phyloP scores from a whole-genome alignment of 1,284 basidiomycete genomes.

The Entoloma clypeatum region DNA sequence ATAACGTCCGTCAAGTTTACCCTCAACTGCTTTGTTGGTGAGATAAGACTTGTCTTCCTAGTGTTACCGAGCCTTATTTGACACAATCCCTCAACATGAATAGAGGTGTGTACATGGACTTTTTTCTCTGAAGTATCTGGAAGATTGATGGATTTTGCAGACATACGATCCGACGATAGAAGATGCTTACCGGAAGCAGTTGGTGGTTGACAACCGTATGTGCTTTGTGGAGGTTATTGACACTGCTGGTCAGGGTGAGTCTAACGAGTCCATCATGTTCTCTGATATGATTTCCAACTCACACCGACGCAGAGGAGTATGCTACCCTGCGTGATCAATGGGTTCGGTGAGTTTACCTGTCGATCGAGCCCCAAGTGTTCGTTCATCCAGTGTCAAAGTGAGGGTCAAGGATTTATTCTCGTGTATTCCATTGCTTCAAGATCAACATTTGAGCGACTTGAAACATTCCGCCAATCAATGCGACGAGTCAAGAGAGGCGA shows the following conservation, averaged over 20 bases:
- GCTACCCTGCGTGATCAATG: constrained; percentile 98
- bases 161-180: constrained; percentile 93
- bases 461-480: constrained; percentile 95
- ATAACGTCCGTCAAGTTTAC: constrained; percentile 62
- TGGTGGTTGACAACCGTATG: constrained; percentile 88
- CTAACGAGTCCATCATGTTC: constrained; percentile 6
- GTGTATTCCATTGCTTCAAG: constrained; percentile 98
- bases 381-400: constrained; percentile 64
- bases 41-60: constrained; percentile 25
- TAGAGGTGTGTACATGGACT: constrained; percentile 59
- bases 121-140: too few species aligned
- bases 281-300: constrained; percentile 15
- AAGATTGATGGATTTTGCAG: too few species aligned
- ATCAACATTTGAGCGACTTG: constrained; percentile 90
- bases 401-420: constrained; percentile 97
- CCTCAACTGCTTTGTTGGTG: constrained; percentile 89
- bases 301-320: constrained; percentile 80
- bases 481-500: constrained; percentile 87
- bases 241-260: constrained; percentile 88
- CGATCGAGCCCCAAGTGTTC: constrained; percentile 4
- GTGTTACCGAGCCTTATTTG: constrained; percentile 14
- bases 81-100: constrained; percentile 19
- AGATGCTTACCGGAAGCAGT: constrained; percentile 90
- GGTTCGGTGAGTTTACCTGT: constrained; percentile 72
- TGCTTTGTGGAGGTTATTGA: constrained; percentile 93